Percentiles rank a stretch among this genome's conserved stretches.
phyloP scores from a whole-genome alignment of 345 rosid genomes.

The Litchi chinensis region DNA sequence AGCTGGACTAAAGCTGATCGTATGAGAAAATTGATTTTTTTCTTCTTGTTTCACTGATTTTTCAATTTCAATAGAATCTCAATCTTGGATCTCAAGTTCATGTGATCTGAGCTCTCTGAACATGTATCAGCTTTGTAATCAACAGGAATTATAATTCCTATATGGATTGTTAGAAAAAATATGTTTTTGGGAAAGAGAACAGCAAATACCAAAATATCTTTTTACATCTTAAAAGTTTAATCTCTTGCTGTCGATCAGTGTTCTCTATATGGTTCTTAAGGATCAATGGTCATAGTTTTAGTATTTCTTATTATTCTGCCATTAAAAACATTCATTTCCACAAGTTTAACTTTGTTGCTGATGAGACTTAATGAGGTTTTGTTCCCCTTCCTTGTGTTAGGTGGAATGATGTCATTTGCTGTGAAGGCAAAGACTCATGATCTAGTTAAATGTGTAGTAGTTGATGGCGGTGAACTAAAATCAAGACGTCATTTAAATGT shows the following conservation, averaged over 20 bases:
- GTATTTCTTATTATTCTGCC: neutral
- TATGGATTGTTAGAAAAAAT: neutral
- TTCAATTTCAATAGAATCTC: neutral
- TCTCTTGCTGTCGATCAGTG: neutral
- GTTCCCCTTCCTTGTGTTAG: conserved; percentile 42
- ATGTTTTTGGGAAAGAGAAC: conserved; percentile 4
- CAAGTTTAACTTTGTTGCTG: conserved; percentile 3
- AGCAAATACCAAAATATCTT: neutral
- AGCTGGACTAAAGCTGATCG: neutral
- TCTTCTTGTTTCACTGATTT: neutral
- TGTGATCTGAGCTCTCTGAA: neutral
- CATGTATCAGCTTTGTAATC: neutral
- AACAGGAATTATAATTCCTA: neutral
- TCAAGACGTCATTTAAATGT: conserved; percentile 98
- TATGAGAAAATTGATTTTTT: neutral
- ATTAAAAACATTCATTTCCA: neutral
- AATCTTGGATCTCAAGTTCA: neutral
- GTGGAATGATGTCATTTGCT: conserved; percentile 98
- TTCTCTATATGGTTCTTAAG: neutral
- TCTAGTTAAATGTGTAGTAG: conserved; percentile 68
- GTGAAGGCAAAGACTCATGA: conserved; percentile 81
- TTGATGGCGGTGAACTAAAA: conserved; percentile 94
- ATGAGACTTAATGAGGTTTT: conserved; percentile 15
- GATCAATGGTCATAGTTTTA: neutral
- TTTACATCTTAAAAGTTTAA: neutral